Conservation (phyloP, 2,329 filamentous ascomycete species). For the Pyrenophora tritici-repentis region DNA sequence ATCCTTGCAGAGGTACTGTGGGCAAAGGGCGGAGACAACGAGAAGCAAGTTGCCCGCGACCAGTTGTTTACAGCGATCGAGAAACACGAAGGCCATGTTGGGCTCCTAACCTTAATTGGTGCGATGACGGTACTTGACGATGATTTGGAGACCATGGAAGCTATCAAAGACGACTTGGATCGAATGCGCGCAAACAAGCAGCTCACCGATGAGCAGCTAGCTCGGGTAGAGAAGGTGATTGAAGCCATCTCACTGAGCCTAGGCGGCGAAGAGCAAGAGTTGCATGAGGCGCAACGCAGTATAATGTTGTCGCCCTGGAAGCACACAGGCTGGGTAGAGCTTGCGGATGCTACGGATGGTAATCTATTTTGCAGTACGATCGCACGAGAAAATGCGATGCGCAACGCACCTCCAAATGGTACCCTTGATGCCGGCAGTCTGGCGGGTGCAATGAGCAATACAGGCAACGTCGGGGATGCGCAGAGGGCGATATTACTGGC, state of each 20-base stretch:
- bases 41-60: slow-evolving; percentile 75
- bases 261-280: slow-evolving; percentile 53
- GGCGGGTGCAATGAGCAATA: slow-evolving; percentile 74
- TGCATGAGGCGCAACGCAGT: slow-evolving; percentile 72
- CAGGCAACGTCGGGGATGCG: slow-evolving; percentile 71
- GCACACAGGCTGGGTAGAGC: slow-evolving; percentile 78
- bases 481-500: slow-evolving; percentile 79
- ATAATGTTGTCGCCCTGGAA: slow-evolving; percentile 81
- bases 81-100: slow-evolving; percentile 73
- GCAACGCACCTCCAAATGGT: slow-evolving; percentile 74
- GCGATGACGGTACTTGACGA: slow-evolving; percentile 81
- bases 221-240: slow-evolving; percentile 73
- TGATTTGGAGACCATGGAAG: slow-evolving; percentile 78
- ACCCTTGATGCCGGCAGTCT: slow-evolving; percentile 71
- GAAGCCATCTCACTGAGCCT: slow-evolving; percentile 71
- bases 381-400: slow-evolving; percentile 77
- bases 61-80: slow-evolving; percentile 82
- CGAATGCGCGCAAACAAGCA: slow-evolving; percentile 70
- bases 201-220: slow-evolving; percentile 66
- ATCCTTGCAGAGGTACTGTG: slow-evolving; percentile 89
- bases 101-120: slow-evolving; percentile 79
- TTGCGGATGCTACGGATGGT: slow-evolving; percentile 62
- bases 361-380: slow-evolving; percentile 68
- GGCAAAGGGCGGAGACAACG: slow-evolving; percentile 79
- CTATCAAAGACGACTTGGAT: slow-evolving; percentile 78